Conservation (phyloP, 2,329 filamentous ascomycete genomes). For the Torrubiella hemipterigena region DNA sequence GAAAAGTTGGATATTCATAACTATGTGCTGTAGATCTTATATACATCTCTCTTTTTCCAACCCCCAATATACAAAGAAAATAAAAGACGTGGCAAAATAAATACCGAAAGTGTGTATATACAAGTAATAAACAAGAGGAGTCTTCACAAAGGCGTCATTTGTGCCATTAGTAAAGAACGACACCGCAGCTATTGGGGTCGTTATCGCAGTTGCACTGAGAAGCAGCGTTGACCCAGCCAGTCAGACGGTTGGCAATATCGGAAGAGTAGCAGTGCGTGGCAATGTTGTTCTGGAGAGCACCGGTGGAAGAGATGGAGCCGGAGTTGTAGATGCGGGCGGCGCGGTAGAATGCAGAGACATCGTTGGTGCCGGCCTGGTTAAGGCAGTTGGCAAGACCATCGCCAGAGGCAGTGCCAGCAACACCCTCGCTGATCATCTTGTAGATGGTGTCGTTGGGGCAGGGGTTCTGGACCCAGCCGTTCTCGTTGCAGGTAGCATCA, state of each 20-base stretch:
- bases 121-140: too few species aligned
- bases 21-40: too few species aligned
- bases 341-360: constrained; percentile 28
- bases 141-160: neutral
- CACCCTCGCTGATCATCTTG: constrained; percentile 27
- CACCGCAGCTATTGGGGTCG: constrained; percentile 8
- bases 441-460: constrained; percentile 13
- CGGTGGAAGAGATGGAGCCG: constrained; percentile 22
- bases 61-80: too few species aligned
- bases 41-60: too few species aligned
- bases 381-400: constrained; percentile 28
- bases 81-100: too few species aligned
- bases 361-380: constrained; percentile 13
- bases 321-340: constrained; percentile 38
- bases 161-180: constrained; percentile 5
- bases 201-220: constrained; percentile 11
- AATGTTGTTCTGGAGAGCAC: constrained; percentile 26
- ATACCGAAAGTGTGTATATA: too few species aligned
- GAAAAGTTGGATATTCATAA: too few species aligned
- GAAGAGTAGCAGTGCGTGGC: constrained; percentile 36
- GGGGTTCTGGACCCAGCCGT: constrained; percentile 10
- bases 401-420: constrained; percentile 24
- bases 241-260: constrained; percentile 28
- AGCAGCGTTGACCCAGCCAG: constrained; percentile 9
- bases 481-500: constrained; percentile 20